Evolutionary conservation across 495 filamentous ascomycete genomes (phyloP).

Genomic region (Aspergillus ostianus): DNA sequence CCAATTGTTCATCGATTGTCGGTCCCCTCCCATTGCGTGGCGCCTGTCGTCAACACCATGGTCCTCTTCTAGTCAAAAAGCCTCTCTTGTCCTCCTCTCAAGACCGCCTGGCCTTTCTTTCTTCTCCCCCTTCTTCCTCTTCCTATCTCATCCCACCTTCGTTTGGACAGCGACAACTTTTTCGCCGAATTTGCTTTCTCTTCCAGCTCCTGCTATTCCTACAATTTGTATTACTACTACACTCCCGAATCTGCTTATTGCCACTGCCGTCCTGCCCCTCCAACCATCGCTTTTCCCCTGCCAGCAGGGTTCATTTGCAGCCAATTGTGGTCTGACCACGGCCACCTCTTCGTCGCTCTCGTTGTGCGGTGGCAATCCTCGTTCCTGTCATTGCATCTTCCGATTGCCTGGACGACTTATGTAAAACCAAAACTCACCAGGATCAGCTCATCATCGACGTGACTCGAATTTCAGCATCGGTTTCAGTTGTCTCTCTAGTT

Average conservation of each 20-base stretch:
- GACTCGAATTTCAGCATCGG: not conserved
- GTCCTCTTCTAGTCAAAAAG: slow-evolving; percentile 22
- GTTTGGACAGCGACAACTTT: not conserved
- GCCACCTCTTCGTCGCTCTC: not conserved
- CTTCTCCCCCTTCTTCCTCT: slow-evolving; percentile 9
- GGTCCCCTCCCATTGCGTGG: slow-evolving; percentile 31
- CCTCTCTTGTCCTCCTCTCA: slow-evolving; percentile 13
- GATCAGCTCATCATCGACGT: not conserved
- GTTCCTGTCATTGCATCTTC: not conserved
- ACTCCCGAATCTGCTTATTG: not conserved
- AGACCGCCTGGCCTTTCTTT: not conserved
- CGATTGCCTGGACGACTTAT: not conserved
- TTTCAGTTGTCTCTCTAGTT: not conserved
- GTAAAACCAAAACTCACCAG: not conserved
- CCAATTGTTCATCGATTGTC: slow-evolving; percentile 12
- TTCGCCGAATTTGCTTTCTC: not conserved
- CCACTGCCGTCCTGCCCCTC: not conserved
- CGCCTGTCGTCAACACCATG: slow-evolving; percentile 29
- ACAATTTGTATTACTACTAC: not conserved
- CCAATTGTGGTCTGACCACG: not conserved
- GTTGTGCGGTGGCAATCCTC: not conserved
- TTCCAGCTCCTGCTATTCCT: not conserved
- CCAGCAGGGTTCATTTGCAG: not conserved
- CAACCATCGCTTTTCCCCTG: not conserved
- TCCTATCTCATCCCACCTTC: slow-evolving; percentile 3